These are phyloP conservation scores for Aspergillus melleus DNA, from an alignment of 2,329 filamentous ascomycete species.

Conservation along the genomic window DNA sequence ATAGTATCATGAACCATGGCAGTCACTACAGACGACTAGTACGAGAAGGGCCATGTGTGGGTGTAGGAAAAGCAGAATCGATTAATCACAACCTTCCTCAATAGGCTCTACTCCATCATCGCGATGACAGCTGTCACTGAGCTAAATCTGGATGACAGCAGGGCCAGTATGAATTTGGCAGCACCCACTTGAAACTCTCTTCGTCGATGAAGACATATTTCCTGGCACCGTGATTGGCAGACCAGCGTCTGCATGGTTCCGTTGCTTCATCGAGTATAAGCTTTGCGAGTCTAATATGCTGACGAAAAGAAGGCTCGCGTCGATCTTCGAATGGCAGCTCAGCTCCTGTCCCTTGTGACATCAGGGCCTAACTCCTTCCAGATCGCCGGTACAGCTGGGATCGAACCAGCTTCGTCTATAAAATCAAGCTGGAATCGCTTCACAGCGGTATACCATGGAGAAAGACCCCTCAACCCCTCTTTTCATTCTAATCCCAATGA, in stretches of 20 bases:
- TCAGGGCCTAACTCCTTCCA: neutral
- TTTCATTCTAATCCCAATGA: neutral
- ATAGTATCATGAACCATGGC: too few relatives aligned
- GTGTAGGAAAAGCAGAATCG: neutral
- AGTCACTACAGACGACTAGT: too few relatives aligned
- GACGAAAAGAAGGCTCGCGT: neutral
- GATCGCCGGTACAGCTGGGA: neutral
- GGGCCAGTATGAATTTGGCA: neutral
- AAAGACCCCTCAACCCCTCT: neutral
- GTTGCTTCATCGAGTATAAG: neutral
- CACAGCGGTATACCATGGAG: neutral
- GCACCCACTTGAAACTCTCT: neutral
- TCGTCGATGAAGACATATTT: neutral
- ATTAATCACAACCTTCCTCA: neutral
- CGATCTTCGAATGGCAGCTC: neutral
- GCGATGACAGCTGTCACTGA: neutral
- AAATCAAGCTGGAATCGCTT: neutral
- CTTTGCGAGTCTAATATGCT: neutral
- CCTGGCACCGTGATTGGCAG: neutral
- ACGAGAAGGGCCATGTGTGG: too few relatives aligned
- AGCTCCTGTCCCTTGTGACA: neutral
- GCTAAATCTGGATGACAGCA: neutral
- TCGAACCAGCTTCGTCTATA: neutral
- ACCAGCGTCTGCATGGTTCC: neutral
- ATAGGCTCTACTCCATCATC: neutral